Evolutionary conservation across 495 filamentous ascomycete species (phyloP).

Genomic region (Trichoderma gamsii): DNA sequence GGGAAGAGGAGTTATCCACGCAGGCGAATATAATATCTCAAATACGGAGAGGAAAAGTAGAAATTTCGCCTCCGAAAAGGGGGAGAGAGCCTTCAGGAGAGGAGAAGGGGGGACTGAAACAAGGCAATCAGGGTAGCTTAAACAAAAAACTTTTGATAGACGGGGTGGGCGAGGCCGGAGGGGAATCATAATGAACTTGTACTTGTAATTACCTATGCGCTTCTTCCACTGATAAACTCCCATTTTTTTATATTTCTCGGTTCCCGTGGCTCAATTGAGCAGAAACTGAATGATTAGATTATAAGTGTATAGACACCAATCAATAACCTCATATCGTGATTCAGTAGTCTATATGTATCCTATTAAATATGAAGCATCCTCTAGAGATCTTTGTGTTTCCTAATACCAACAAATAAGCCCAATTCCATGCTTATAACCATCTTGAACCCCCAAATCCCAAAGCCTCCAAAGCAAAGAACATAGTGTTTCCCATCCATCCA

Average conservation of each 20-base stretch:
- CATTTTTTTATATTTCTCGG: background rate
- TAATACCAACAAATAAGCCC: no score
- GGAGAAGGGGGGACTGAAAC: background rate
- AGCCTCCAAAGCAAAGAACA: no score
- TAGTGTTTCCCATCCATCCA: background rate
- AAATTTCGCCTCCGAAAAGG: background rate
- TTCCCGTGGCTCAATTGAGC: no score
- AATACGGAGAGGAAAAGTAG: no score
- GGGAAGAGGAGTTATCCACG: background rate
- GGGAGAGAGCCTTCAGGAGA: background rate
- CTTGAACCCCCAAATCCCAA: no score
- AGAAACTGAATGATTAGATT: no score
- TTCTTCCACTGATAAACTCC: background rate
- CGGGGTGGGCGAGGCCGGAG: background rate
- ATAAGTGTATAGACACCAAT: no score
- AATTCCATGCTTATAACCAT: no score
- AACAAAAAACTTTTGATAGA: conserved; percentile 11
- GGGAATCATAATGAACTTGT: conserved; percentile 10
- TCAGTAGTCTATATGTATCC: no score
- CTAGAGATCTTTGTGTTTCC: no score
- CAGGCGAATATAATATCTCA: background rate
- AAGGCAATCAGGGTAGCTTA: background rate
- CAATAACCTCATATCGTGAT: no score
- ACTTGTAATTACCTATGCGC: conserved; percentile 12
- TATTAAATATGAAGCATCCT: no score